phyloP scores from a whole-genome alignment of 2,329 filamentous ascomycete species.

The Septoria petroselini region DNA sequence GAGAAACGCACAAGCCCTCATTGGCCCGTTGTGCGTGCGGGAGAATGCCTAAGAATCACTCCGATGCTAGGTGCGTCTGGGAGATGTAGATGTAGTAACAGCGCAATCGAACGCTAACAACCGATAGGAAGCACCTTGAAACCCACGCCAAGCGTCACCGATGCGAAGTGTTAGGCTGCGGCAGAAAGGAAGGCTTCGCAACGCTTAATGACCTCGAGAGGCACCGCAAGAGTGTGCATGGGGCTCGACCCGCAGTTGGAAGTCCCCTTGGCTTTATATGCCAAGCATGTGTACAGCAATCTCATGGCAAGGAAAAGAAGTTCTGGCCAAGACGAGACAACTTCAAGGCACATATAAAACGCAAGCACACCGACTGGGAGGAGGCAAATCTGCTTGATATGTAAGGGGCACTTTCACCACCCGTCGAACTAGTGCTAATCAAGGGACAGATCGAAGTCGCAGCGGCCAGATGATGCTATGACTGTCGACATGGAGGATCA shows the following conservation, averaged over 20 bases:
- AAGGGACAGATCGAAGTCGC: conserved; percentile 18
- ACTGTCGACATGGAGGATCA: conserved; percentile 3
- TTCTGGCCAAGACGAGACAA: conserved; percentile 81
- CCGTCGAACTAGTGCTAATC: background rate
- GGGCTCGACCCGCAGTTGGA: conserved; percentile 45
- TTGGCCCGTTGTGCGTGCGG: conserved; percentile 14
- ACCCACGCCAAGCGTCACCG: conserved; percentile 66
- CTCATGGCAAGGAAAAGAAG: conserved; percentile 55
- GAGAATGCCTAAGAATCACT: conserved; percentile 22
- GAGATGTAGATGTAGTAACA: too few relatives aligned
- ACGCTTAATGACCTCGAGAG: conserved; percentile 79
- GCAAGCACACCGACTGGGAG: conserved; percentile 55
- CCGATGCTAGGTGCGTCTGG: conserved; percentile 27
- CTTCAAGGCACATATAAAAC: conserved; percentile 73
- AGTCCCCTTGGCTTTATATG: conserved; percentile 45
- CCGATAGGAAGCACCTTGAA: conserved; percentile 68
- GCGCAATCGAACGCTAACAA: background rate
- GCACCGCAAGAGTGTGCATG: conserved; percentile 69
- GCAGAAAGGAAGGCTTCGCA: conserved; percentile 63
- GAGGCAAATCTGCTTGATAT: conserved; percentile 21
- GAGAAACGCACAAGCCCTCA: conserved; percentile 1
- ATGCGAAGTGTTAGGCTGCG: conserved; percentile 60
- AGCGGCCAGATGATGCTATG: conserved; percentile 22
- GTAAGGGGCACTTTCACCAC: conserved; percentile 12
- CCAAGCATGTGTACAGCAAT: conserved; percentile 57